These are phyloP conservation scores for Kwoniella mangroviensis DNA, from an alignment of 768 basidiomycete species.

Conservation along the genomic window DNA sequence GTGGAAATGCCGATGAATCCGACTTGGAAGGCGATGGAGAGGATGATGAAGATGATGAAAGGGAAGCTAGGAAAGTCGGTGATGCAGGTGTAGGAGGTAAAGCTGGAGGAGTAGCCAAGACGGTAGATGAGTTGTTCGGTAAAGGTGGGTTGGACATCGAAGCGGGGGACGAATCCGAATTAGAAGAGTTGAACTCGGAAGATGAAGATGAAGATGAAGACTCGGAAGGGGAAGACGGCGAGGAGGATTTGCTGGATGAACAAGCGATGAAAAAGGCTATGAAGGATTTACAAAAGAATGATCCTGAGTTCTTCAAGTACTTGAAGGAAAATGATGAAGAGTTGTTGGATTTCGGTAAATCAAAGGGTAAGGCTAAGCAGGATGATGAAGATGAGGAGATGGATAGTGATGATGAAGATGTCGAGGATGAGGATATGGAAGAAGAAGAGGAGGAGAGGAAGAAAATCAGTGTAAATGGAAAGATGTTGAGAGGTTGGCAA, in stretches of 20 bases:
- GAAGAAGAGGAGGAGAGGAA: slow-evolving; percentile 54
- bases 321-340: slow-evolving; percentile 93
- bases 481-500: slow-evolving; percentile 80
- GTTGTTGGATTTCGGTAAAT: slow-evolving; percentile 76
- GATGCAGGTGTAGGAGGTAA: slow-evolving; percentile 34
- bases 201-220: slow-evolving; percentile 56
- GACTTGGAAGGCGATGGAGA: slow-evolving; percentile 46
- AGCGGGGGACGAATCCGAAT: slow-evolving; percentile 31
- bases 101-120: slow-evolving; percentile 47
- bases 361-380: slow-evolving; percentile 29
- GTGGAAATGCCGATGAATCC: slow-evolving; percentile 49
- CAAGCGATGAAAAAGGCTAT: slow-evolving; percentile 80
- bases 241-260: slow-evolving; percentile 66
- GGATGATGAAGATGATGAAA: slow-evolving; percentile 57
- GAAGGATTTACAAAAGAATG: slow-evolving; percentile 86
- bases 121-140: slow-evolving; percentile 52
- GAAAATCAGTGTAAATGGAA: slow-evolving; percentile 57
- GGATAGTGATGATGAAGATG: slow-evolving; percentile 62
- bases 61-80: slow-evolving; percentile 34
- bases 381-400: slow-evolving; percentile 58
- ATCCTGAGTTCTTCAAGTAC: slow-evolving; percentile 99
- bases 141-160: slow-evolving; percentile 31
- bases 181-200: slow-evolving; percentile 38
- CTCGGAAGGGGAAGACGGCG: slow-evolving; percentile 71
- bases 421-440: slow-evolving; percentile 60